phyloP scores from a whole-genome alignment of 2,329 filamentous ascomycete genomes.

The Cladorrhinum sp. region DNA sequence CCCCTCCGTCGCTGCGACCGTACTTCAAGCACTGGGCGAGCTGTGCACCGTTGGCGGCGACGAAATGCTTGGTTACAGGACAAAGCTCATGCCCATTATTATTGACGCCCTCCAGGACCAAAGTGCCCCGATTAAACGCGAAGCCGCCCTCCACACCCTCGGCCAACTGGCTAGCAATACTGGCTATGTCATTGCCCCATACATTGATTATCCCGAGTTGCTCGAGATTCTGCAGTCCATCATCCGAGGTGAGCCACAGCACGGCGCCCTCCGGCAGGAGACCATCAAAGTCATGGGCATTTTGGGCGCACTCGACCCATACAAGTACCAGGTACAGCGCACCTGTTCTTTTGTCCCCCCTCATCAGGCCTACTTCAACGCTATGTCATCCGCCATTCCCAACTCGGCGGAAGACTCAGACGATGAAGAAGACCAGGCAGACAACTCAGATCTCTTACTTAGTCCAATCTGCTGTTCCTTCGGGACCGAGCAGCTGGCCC shows the following conservation, averaged over 20 bases:
- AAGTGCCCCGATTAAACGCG: constrained; percentile 83
- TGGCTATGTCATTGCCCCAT: constrained; percentile 95
- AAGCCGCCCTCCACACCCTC: constrained; percentile 84
- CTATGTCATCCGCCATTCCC: constrained; percentile 15
- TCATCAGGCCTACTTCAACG: constrained; percentile 16
- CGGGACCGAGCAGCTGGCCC: neutral
- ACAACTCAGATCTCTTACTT: neutral
- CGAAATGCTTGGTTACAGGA: constrained; percentile 89
- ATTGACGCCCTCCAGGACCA: constrained; percentile 92
- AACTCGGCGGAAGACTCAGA: constrained; percentile 16
- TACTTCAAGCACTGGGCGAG: constrained; percentile 92
- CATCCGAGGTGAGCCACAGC: constrained; percentile 83
- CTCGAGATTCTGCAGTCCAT: constrained; percentile 91
- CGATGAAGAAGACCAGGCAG: constrained; percentile 12
- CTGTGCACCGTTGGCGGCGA: constrained; percentile 90
- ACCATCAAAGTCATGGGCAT: constrained; percentile 97
- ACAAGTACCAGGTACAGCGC: constrained; percentile 72
- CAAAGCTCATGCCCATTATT: constrained; percentile 90
- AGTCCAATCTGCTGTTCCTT: neutral
- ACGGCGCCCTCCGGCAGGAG: constrained; percentile 81
- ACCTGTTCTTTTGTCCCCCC: constrained; percentile 20
- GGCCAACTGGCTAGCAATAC: constrained; percentile 94
- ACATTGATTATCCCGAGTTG: constrained; percentile 89
- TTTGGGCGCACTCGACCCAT: constrained; percentile 89
- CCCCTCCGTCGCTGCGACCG: constrained; percentile 86